A percentile compares a stretch with the other conserved stretches of the same genome.
Conservation (phyloP, 257 asterid species). For the Solanum habrochaites region DNA sequence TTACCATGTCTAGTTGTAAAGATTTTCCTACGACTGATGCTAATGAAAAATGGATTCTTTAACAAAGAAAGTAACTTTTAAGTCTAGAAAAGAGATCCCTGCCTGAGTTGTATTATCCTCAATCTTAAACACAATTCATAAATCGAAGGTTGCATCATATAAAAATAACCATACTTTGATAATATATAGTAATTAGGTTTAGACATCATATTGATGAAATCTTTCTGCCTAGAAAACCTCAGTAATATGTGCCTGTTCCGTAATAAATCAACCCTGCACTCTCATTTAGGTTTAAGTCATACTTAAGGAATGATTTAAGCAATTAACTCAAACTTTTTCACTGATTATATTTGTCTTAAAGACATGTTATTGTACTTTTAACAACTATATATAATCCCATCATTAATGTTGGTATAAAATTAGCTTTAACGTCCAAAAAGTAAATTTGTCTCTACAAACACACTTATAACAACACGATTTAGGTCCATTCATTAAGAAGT, state of each 20-base stretch:
- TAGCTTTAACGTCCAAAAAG: background rate
- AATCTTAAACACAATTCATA: background rate
- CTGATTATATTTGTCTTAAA: background rate
- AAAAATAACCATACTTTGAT: background rate
- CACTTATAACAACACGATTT: background rate
- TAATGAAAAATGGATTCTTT: background rate
- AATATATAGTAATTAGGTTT: background rate
- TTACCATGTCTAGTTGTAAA: background rate
- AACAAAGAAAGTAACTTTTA: background rate
- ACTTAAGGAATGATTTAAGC: background rate
- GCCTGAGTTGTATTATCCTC: background rate
- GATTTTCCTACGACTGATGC: background rate
- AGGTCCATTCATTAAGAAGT: background rate
- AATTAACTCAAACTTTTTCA: background rate
- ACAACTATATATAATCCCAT: background rate
- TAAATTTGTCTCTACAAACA: background rate
- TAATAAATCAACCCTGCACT: background rate
- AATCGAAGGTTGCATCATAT: background rate
- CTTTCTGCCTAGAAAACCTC: background rate
- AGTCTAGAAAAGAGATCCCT: background rate
- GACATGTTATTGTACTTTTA: background rate
- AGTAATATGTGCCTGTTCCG: background rate
- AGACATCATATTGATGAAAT: background rate
- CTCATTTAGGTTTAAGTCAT: background rate
- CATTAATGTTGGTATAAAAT: background rate